These are phyloP conservation scores for Penicillium soppii DNA, from an alignment of 495 filamentous ascomycete genomes.

Conservation along the genomic window DNA sequence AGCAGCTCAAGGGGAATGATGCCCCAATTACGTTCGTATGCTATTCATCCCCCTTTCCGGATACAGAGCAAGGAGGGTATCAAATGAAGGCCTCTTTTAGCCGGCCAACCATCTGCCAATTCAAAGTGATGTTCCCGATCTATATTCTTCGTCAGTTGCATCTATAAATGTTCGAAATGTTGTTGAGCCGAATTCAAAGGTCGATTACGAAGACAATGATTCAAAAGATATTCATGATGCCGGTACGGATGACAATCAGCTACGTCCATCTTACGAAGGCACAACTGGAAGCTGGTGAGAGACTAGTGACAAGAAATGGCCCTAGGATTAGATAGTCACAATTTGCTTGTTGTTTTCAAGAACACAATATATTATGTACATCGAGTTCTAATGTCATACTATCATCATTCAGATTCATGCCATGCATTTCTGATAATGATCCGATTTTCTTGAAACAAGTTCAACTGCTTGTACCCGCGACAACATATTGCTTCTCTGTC, in stretches of 20 bases:
- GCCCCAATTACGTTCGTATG: constrained; percentile 3
- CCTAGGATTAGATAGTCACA: neutral
- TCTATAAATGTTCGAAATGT: neutral
- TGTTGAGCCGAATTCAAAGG: constrained; percentile 9
- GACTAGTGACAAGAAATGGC: neutral
- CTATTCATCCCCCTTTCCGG: neutral
- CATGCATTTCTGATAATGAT: too few relatives aligned
- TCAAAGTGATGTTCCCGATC: neutral
- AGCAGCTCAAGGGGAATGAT: constrained; percentile 6
- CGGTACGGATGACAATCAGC: constrained; percentile 7
- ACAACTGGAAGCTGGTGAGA: neutral
- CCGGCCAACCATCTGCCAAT: too few relatives aligned
- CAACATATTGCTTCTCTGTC: constrained; percentile 61
- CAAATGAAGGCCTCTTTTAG: too few relatives aligned
- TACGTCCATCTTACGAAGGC: neutral
- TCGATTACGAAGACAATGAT: neutral
- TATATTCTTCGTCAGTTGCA: neutral
- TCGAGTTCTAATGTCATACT: too few relatives aligned
- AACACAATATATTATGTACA: too few relatives aligned
- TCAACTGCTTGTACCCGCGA: constrained; percentile 32
- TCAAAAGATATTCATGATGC: constrained; percentile 9
- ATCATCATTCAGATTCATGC: too few relatives aligned
- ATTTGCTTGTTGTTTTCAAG: neutral
- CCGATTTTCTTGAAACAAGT: too few relatives aligned
- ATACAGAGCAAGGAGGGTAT: too few relatives aligned